Percentiles rank a stretch among this genome's conserved stretches.
These are phyloP conservation scores for Chlorella sorokiniana DNA, from an alignment of 139 green algal genomes.

Conservation along the genomic window DNA sequence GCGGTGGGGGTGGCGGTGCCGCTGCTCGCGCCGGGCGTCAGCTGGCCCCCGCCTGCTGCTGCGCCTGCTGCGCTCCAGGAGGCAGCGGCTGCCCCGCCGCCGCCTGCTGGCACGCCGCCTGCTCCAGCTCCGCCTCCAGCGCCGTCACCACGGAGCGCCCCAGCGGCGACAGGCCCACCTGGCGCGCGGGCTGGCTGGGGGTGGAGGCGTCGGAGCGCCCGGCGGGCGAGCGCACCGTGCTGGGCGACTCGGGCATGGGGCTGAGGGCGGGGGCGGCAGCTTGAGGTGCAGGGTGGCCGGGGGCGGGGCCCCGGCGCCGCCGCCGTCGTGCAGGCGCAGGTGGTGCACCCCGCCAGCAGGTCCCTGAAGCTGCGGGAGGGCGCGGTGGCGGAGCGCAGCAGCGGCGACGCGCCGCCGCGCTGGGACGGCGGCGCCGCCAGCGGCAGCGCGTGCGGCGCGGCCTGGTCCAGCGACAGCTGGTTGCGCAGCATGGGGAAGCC, in stretches of 20 bases:
- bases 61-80: background rate
- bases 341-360: constrained; percentile 40
- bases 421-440: background rate
- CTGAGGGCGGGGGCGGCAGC: background rate
- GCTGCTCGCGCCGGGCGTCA: background rate
- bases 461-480: constrained; percentile 18
- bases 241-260: constrained; percentile 28
- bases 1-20: constrained; percentile 1
- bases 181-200: background rate
- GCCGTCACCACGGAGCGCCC: constrained; percentile 59
- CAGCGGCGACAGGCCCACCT: constrained; percentile 48
- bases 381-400: constrained; percentile 33
- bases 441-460: background rate
- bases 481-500: constrained; percentile 40
- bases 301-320: background rate
- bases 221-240: constrained; percentile 10
- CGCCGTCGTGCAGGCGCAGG: constrained; percentile 22
- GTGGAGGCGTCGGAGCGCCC: constrained; percentile 14
- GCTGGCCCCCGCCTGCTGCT: background rate
- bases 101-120: constrained; percentile 16
- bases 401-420: constrained; percentile 10
- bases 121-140: constrained; percentile 58
- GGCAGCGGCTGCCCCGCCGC: background rate
- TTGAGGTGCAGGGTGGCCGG: background rate
- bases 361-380: constrained; percentile 29